Evolutionary conservation across 345 rosid genomes (phyloP).

Genomic region (Kandelia obovata): DNA sequence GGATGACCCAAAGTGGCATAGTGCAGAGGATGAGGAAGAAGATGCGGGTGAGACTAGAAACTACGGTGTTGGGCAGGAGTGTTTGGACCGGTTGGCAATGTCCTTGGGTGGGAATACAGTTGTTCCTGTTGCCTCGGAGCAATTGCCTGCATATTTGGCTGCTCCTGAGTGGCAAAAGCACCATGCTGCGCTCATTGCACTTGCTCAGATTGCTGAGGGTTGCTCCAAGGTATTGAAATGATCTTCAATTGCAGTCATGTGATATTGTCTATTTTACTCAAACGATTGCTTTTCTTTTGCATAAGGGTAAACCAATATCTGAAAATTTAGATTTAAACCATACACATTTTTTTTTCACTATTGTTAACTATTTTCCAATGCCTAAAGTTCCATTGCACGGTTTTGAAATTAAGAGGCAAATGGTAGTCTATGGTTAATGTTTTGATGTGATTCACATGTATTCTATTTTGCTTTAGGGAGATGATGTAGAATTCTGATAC

Average conservation of each 20-base stretch:
- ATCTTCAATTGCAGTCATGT: neutral
- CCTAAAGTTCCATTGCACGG: too few species aligned
- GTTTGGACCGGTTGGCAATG: constrained; percentile 92
- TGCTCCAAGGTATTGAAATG: constrained; percentile 68
- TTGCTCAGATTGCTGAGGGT: constrained; percentile 99
- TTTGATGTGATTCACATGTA: too few species aligned
- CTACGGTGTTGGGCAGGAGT: constrained; percentile 94
- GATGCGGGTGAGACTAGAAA: constrained; percentile 95
- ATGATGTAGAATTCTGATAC: too few species aligned
- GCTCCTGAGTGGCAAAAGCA: constrained; percentile 99
- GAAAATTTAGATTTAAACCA: too few species aligned
- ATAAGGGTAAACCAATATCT: neutral
- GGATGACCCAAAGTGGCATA: constrained; percentile 92
- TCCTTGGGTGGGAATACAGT: constrained; percentile 95
- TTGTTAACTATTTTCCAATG: too few species aligned
- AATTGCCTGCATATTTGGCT: constrained; percentile 75
- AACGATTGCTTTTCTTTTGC: neutral
- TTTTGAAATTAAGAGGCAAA: too few species aligned
- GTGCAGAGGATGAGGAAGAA: constrained; percentile 86
- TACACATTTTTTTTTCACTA: too few species aligned
- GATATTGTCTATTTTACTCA: neutral
- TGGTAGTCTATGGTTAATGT: too few species aligned
- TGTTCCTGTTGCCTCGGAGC: constrained; percentile 95
- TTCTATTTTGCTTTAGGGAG: too few species aligned
- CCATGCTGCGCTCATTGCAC: constrained; percentile 92